Evolutionary conservation across 1,284 basidiomycete species (phyloP).

Genomic region (Taiwanofungus camphoratus): DNA sequence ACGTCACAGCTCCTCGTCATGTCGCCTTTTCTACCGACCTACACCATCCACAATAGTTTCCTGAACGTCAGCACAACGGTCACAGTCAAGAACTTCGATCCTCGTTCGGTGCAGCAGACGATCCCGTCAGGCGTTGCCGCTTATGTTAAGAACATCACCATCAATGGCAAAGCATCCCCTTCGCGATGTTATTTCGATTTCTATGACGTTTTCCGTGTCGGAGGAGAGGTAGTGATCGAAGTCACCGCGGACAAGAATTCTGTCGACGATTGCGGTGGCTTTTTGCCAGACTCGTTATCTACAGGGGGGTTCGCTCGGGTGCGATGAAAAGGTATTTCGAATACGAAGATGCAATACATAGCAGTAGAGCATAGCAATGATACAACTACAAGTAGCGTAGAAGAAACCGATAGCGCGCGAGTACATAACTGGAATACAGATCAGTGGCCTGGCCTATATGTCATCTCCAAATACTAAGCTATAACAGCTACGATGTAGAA

Average conservation of each 20-base stretch:
- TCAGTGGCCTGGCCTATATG: background rate
- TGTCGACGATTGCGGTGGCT: constrained; percentile 46
- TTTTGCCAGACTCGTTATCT: constrained; percentile 55
- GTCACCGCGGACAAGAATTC: constrained; percentile 49
- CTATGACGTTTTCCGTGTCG: constrained; percentile 58
- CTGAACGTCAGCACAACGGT: constrained; percentile 36
- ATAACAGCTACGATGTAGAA: constrained; percentile 15
- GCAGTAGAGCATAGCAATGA: constrained; percentile 16
- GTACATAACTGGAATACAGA: constrained; percentile 1
- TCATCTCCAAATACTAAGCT: background rate
- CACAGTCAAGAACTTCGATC: constrained; percentile 32
- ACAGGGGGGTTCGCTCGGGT: constrained; percentile 52
- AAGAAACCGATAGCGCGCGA: background rate
- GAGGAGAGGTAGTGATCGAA: constrained; percentile 57
- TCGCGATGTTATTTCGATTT: constrained; percentile 63
- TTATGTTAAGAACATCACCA: constrained; percentile 33
- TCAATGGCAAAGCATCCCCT: constrained; percentile 30
- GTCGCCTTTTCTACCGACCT: constrained; percentile 37
- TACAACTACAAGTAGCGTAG: constrained; percentile 8
- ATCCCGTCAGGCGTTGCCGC: constrained; percentile 32
- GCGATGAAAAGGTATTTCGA: no score
- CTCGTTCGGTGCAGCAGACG: constrained; percentile 29
- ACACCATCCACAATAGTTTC: constrained; percentile 38
- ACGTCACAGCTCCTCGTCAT: constrained; percentile 35
- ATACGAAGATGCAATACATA: constrained; percentile 10